Base-by-base conservation (phyloP, 306 rosid genomes). In the Sindora glabra region DNA sequence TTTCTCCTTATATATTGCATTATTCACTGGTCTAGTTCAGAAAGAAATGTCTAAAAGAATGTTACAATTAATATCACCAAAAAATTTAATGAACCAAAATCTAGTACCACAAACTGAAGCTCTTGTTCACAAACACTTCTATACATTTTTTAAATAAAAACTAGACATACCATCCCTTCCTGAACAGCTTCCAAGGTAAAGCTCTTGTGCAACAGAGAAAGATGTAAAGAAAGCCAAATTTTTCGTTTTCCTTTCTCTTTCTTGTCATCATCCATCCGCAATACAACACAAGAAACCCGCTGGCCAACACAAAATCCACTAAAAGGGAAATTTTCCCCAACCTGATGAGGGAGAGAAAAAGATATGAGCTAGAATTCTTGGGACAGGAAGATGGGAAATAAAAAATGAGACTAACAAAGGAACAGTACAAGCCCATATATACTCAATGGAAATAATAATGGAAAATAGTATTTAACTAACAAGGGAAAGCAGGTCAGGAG, bases 151-250 rank as follows among this genome's bases (percentile, higher is more conserved):
- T n/a, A n/a, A 1, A 19, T 18, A 2, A 41, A 40, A 56, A 72
- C 54, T 16, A 21, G 32, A 13, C 84, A 27, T 88, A 91, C 96
- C 96, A 86, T 89, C 75, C 99, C 95, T 89, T 86, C 95, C 74
- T 86, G 94, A 72, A 80, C 71, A 70, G 73, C 79, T 25, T 89
- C 96, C 68, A 92, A 71, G 54, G 66, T 76, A 65, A 77, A 75
- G 76, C 81, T 83, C 72, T 89, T 86, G 78, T 92, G 76, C 75
- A 92, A 73, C 75, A 76, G 64, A 11, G 99, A 92, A 62, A 92
- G 92, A 24, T 89, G 77, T 81, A 92, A 74, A 60, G 99, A 92
- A 73, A 92, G 90, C 96, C 96, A 92, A 58, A 92, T 80, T 84
- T 89, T 92, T 52, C 83, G 74, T 67, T 70, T 89, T 54, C 88